phyloP scores from a whole-genome alignment of 306 rosid species.

The Ammopiptanthus mongolicus region DNA sequence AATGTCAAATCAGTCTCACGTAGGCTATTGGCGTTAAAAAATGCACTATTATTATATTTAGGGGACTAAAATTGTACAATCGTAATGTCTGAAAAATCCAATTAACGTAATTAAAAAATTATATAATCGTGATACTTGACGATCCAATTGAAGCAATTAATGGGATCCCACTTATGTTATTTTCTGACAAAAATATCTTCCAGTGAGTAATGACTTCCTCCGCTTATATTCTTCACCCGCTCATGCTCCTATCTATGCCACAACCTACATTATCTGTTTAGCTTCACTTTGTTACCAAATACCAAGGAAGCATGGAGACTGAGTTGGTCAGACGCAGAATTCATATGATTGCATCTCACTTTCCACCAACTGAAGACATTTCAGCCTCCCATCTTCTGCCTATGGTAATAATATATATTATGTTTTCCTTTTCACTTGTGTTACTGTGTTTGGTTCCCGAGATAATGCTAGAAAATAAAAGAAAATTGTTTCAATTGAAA shows the following conservation, averaged over 20 bases:
- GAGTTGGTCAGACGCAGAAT: slow-evolving; percentile 65
- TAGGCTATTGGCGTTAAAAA: no score
- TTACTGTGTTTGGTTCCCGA: background rate
- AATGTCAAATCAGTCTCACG: no score
- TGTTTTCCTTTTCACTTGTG: background rate
- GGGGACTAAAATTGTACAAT: no score
- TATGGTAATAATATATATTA: slow-evolving; percentile 39
- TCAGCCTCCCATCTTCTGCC: slow-evolving; percentile 52
- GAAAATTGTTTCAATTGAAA: background rate
- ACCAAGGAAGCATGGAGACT: slow-evolving; percentile 47
- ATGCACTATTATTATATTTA: no score
- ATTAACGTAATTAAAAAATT: no score
- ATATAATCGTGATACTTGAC: no score
- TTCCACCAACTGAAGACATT: slow-evolving; percentile 48
- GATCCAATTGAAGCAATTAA: no score
- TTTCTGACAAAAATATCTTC: slow-evolving; percentile 20
- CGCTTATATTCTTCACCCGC: background rate
- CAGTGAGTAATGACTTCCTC: background rate
- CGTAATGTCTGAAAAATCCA: no score
- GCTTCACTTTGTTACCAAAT: background rate
- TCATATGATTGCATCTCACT: slow-evolving; percentile 55
- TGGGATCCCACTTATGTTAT: slow-evolving; percentile 16
- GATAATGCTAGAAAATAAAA: background rate
- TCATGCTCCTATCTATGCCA: background rate
- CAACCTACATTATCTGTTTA: slow-evolving; percentile 5